phyloP scores from a whole-genome alignment of 176 grass and related monocot genomes.

The maize (Zea mays) region Zm-B73-REFERENCE-NAM-5.0 NC_050097.1:74817001-74817500 shows the following conservation, averaged over 20 bases:
- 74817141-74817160: slow-evolving; percentile 1
- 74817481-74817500: too few relatives aligned
- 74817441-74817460: too few relatives aligned
- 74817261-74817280: background rate
- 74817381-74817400: background rate
- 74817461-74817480: too few relatives aligned
- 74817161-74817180: background rate
- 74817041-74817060: slow-evolving; percentile 36
- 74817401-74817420: too few relatives aligned
- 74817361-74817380: slow-evolving; percentile 25
- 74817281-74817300: slow-evolving; percentile 8
- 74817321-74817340: slow-evolving; percentile 17
- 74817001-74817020: slow-evolving; percentile 29
- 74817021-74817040: slow-evolving; percentile 32
- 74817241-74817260: background rate
- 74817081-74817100: slow-evolving; percentile 16
- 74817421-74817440: too few relatives aligned
- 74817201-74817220: background rate
- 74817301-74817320: background rate
- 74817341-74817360: slow-evolving; percentile 14
- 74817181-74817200: background rate
- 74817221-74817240: background rate
- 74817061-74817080: slow-evolving; percentile 24
- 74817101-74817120: slow-evolving; percentile 35
- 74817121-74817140: slow-evolving; percentile 22